These are phyloP conservation scores for Pyricularia sp. DNA, from an alignment of 2,329 filamentous ascomycete genomes.

Conservation along the genomic window DNA sequence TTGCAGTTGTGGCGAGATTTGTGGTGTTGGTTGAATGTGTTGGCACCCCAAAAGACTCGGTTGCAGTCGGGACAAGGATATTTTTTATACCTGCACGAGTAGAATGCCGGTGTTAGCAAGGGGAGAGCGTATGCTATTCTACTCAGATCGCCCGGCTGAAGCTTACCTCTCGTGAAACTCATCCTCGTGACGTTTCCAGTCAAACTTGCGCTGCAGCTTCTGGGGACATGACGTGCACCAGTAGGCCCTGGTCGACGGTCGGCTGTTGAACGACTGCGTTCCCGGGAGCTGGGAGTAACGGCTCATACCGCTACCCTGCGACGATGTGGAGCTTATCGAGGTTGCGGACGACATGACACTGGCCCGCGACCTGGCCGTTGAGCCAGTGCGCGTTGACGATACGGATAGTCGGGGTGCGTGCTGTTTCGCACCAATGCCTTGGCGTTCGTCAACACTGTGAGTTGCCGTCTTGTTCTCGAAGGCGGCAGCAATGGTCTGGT, in stretches of 20 bases:
- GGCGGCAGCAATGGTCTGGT: neutral
- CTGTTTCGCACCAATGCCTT: neutral
- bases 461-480: neutral
- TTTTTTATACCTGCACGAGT: conserved; percentile 40
- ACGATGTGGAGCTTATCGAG: conserved; percentile 18
- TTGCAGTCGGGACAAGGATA: conserved; percentile 61
- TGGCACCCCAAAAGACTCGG: conserved; percentile 58
- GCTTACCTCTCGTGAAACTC: conserved; percentile 48
- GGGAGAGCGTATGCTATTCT: neutral
- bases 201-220: conserved; percentile 57
- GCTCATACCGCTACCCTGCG: conserved; percentile 18
- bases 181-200: conserved; percentile 62
- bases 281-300: conserved; percentile 23
- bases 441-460: neutral
- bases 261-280: conserved; percentile 7
- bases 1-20: conserved; percentile 49
- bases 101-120: neutral
- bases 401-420: conserved; percentile 4
- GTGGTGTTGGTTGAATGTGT: conserved; percentile 60
- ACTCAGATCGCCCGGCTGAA: neutral
- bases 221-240: conserved; percentile 53
- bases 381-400: conserved; percentile 29
- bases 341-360: conserved; percentile 32
- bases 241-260: conserved; percentile 32
- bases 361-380: conserved; percentile 37